Conservation (phyloP, 2,329 filamentous ascomycete genomes). For the Cytospora piceae region DNA sequence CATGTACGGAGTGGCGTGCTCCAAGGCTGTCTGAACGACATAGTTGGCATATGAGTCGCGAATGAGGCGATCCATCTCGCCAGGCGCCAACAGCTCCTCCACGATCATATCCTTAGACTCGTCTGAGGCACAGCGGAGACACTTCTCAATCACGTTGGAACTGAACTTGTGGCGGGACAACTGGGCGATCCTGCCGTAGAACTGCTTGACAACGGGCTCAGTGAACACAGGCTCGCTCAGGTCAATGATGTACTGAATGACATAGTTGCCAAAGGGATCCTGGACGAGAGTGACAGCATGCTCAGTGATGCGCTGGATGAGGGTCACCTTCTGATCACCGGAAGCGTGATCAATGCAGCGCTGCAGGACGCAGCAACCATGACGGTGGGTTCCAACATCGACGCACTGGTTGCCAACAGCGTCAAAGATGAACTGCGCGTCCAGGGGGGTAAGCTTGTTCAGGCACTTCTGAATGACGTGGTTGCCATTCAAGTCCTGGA, state of each 20-base stretch:
- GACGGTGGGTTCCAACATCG: slow-evolving; percentile 91
- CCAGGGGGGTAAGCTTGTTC: slow-evolving; percentile 82
- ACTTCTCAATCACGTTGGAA: slow-evolving; percentile 98
- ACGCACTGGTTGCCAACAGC: slow-evolving; percentile 87
- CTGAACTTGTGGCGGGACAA: slow-evolving; percentile 97
- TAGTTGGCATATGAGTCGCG: slow-evolving; percentile 97
- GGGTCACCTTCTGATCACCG: slow-evolving; percentile 82
- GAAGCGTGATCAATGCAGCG: slow-evolving; percentile 97
- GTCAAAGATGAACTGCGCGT: slow-evolving; percentile 96
- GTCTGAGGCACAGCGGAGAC: slow-evolving; percentile 79
- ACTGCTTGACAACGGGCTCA: slow-evolving; percentile 81
- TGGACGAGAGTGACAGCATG: slow-evolving; percentile 90
- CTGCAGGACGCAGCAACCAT: slow-evolving; percentile 97
- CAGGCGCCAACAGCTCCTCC: slow-evolving; percentile 73
- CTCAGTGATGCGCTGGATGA: slow-evolving; percentile 84
- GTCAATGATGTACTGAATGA: slow-evolving; percentile 98
- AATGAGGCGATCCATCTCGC: slow-evolving; percentile 85
- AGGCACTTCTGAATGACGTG: slow-evolving; percentile 99
- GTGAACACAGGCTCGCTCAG: slow-evolving; percentile 87
- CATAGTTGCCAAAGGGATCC: slow-evolving; percentile 98
- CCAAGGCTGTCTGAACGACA: slow-evolving; percentile 93
- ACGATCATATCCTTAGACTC: slow-evolving; percentile 80
- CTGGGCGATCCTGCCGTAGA: slow-evolving; percentile 71
- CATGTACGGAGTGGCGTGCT: slow-evolving; percentile 75
- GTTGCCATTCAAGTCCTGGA: slow-evolving; percentile 97